Percentiles rank a stretch among this genome's conserved stretches.
Conservation (phyloP, 176 grass and related monocot species). For the Oryza rufipogon region DNA sequence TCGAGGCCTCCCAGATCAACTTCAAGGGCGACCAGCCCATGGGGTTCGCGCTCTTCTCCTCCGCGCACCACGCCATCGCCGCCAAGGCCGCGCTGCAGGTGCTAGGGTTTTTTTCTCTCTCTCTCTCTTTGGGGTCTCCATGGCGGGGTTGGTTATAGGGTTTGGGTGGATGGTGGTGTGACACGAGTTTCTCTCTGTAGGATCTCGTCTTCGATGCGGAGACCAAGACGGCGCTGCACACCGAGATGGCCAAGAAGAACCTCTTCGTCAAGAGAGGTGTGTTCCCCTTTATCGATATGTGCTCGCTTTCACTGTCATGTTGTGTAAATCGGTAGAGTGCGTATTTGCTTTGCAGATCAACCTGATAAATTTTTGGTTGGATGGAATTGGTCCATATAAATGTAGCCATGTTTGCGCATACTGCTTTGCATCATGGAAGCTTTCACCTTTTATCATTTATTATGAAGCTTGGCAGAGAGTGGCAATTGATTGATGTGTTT, state of each 20-base stretch:
- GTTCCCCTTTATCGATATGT: neutral
- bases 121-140: neutral
- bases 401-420: neutral
- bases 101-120: no score
- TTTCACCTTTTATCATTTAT: neutral
- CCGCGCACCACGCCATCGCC: slow-evolving; percentile 69
- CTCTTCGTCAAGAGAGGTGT: slow-evolving; percentile 96
- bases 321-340: neutral
- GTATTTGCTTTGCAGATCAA: no score
- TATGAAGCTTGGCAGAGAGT: neutral
- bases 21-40: slow-evolving; percentile 95
- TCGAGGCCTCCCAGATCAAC: slow-evolving; percentile 97
- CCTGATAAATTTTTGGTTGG: neutral
- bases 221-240: slow-evolving; percentile 69
- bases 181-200: slow-evolving; percentile 40
- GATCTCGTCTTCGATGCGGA: slow-evolving; percentile 86
- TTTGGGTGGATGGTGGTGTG: slow-evolving; percentile 17
- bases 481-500: neutral
- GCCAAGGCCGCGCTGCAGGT: slow-evolving; percentile 93
- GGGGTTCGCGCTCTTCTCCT: slow-evolving; percentile 97
- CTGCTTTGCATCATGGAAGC: neutral
- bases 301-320: slow-evolving; percentile 4
- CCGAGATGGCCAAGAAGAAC: slow-evolving; percentile 99
- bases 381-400: neutral
- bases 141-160: neutral